These are phyloP conservation scores for Candida krabiensis DNA, from an alignment of 805 yeast genomes.

Conservation along the genomic window DNA sequence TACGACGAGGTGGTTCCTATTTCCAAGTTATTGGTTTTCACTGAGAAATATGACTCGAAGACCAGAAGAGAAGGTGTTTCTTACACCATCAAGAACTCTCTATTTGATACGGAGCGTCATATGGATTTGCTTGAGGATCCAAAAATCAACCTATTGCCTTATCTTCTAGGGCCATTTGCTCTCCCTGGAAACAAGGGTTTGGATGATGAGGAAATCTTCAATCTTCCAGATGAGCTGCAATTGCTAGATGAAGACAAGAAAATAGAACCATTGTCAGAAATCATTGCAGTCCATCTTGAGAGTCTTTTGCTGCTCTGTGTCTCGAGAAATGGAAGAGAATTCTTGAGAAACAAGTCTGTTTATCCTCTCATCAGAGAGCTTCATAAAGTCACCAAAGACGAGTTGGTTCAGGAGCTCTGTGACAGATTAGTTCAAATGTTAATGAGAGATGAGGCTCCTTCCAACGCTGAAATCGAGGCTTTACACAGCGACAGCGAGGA, in stretches of 20 bases:
- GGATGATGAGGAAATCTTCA: slow-evolving; percentile 80
- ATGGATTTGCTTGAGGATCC: slow-evolving; percentile 56
- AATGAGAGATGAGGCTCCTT: slow-evolving; percentile 82
- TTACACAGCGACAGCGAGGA: slow-evolving; percentile 43
- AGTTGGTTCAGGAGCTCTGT: slow-evolving; percentile 60
- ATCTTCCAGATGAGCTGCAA: slow-evolving; percentile 86
- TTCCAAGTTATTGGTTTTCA: slow-evolving; percentile 77
- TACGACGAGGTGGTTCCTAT: slow-evolving; percentile 79
- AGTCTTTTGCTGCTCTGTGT: slow-evolving; percentile 77
- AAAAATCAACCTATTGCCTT: slow-evolving; percentile 74
- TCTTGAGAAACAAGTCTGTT: slow-evolving; percentile 75
- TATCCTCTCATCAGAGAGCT: slow-evolving; percentile 86
- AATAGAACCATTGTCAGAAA: slow-evolving; percentile 69
- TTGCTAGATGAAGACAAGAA: slow-evolving; percentile 70
- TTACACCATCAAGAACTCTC: slow-evolving; percentile 84
- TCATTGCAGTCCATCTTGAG: slow-evolving; percentile 74
- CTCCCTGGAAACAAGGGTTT: slow-evolving; percentile 57
- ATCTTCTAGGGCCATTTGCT: slow-evolving; percentile 77
- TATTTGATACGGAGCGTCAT: slow-evolving; percentile 79
- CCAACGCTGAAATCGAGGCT: slow-evolving; percentile 45
- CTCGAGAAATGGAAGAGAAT: slow-evolving; percentile 69
- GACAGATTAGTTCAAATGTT: slow-evolving; percentile 86
- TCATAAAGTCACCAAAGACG: slow-evolving; percentile 54
- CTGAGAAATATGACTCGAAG: slow-evolving; percentile 75
- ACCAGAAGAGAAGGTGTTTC: slow-evolving; percentile 91